A percentile compares a stretch with the other conserved stretches of the same genome.
Evolutionary conservation across 495 filamentous ascomycete genomes (phyloP).

Genomic region (Penicillium soppii): DNA sequence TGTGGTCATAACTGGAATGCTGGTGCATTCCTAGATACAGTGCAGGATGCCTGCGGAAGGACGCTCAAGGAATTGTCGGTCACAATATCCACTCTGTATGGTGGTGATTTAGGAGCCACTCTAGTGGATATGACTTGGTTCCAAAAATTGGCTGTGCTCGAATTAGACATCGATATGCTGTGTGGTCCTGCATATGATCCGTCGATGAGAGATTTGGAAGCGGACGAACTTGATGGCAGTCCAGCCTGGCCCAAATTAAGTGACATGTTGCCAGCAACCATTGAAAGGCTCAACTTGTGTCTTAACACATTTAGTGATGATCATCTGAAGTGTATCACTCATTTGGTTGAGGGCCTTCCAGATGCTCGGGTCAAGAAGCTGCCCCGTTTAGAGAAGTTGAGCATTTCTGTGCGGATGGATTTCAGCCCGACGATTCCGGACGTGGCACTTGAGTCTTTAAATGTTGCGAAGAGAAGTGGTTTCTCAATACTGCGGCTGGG

Average conservation of each 20-base stretch:
- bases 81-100: neutral
- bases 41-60: neutral
- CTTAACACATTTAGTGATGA: neutral
- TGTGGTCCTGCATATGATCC: neutral
- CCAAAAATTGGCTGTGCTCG: neutral
- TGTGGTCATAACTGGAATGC: conserved; percentile 8
- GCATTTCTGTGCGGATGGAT: neutral
- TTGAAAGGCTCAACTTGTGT: neutral
- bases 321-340: neutral
- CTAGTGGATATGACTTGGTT: neutral
- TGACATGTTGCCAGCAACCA: neutral
- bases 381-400: neutral
- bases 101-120: neutral
- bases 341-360: neutral
- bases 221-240: neutral
- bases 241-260: neutral
- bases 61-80: neutral
- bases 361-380: neutral
- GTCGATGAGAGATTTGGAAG: neutral
- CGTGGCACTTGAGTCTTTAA: neutral
- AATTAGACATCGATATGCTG: neutral
- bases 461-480: neutral
- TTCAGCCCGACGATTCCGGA: neutral
- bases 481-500: neutral
- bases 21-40: neutral